phyloP scores from a whole-genome alignment of 2,329 filamentous ascomycete genomes.

The Aspergillus niger region DNA sequence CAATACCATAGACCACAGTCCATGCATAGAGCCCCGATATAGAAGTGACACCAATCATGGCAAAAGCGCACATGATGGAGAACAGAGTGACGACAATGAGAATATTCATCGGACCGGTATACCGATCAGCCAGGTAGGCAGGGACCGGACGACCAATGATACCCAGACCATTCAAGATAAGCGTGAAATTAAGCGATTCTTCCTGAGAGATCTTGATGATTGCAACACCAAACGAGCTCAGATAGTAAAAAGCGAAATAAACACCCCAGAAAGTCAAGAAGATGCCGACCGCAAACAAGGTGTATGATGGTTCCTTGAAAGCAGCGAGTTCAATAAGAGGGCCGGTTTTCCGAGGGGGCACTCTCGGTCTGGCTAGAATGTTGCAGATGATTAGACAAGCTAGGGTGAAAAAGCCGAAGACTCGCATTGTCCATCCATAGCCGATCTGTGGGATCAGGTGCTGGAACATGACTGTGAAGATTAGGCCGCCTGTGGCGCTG shows the following conservation, averaged over 20 bases:
- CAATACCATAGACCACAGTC: not conserved
- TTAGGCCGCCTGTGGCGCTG: not conserved
- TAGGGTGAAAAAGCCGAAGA: slow-evolving; percentile 50
- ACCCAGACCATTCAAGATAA: slow-evolving; percentile 8
- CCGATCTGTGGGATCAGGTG: slow-evolving; percentile 27
- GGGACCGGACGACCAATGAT: slow-evolving; percentile 2
- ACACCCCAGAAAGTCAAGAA: slow-evolving; percentile 53
- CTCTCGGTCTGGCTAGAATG: slow-evolving; percentile 43
- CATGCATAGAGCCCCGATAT: not conserved
- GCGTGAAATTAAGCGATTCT: slow-evolving; percentile 34
- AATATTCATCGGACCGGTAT: not conserved
- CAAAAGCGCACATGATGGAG: not conserved
- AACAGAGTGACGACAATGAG: not conserved
- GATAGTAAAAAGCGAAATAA: slow-evolving; percentile 62
- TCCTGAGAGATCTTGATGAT: slow-evolving; percentile 40
- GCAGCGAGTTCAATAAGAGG: slow-evolving; percentile 58
- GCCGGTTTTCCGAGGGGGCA: slow-evolving; percentile 55
- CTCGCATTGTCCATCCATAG: slow-evolving; percentile 49
- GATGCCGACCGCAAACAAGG: slow-evolving; percentile 50
- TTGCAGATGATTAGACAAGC: slow-evolving; percentile 25
- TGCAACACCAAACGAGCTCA: slow-evolving; percentile 52
- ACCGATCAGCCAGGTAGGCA: not conserved
- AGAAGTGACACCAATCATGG: not conserved
- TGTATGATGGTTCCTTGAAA: slow-evolving; percentile 60
- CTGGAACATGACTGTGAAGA: not conserved